Percentiles rank a stretch among this genome's conserved stretches.
These are phyloP conservation scores for Dactylis glomerata DNA, from an alignment of 176 grass and related monocot species.

Conservation along the genomic window DNA sequence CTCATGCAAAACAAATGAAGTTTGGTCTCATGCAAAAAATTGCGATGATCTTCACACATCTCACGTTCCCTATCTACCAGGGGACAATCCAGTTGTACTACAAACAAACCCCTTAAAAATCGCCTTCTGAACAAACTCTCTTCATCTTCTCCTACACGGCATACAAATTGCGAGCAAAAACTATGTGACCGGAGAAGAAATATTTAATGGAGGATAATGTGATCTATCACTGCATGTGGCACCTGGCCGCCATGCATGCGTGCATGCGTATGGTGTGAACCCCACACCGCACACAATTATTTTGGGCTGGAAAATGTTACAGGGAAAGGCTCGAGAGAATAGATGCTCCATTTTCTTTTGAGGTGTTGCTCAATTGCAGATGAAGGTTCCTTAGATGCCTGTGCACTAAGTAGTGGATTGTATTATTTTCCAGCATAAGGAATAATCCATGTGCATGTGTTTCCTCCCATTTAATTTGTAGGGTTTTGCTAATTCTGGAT, in stretches of 20 bases:
- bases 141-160: not conserved
- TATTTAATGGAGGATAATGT: conserved; percentile 15
- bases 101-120: not conserved
- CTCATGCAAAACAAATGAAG: not conserved
- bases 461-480: too few species aligned
- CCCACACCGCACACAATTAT: too few species aligned
- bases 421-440: not conserved
- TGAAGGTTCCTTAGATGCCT: conserved; percentile 41
- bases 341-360: conserved; percentile 37
- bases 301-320: too few species aligned
- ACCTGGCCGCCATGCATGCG: conserved; percentile 16
- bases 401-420: not conserved
- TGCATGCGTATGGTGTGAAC: not conserved
- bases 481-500: too few species aligned
- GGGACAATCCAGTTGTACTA: not conserved
- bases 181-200: not conserved
- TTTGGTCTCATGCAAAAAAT: not conserved
- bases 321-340: conserved; percentile 40
- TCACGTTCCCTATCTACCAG: not conserved
- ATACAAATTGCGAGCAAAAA: not conserved
- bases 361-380: conserved; percentile 28
- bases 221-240: conserved; percentile 1
- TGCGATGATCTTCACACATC: conserved; percentile 16
- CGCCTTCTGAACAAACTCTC: not conserved
- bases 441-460: not conserved